phyloP scores from a whole-genome alignment of 306 rosid species.

The Lathyrus tuberosus region DNA sequence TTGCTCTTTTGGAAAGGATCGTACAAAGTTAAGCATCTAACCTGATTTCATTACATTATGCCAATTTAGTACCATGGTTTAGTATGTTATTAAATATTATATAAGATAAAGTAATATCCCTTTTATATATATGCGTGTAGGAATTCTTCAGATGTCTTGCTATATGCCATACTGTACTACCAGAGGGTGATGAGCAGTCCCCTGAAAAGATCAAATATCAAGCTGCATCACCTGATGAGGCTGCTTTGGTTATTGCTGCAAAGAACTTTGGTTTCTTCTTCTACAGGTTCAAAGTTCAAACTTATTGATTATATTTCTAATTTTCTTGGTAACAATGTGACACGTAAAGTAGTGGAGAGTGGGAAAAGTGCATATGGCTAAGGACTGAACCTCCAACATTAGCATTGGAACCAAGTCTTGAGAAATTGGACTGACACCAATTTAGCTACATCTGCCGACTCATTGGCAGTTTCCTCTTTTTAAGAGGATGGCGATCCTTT shows the following conservation, averaged over 20 bases:
- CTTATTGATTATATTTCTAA: constrained; percentile 31
- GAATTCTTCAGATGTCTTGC: constrained; percentile 83
- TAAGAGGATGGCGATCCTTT: constrained; percentile 23
- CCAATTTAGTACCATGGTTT: constrained; percentile 19
- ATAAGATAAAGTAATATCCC: neutral
- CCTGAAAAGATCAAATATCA: constrained; percentile 84
- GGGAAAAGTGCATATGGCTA: neutral
- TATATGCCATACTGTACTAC: constrained; percentile 92
- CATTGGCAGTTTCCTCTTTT: constrained; percentile 20
- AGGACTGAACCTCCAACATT: constrained; percentile 19
- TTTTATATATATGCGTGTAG: constrained; percentile 29
- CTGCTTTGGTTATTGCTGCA: constrained; percentile 70
- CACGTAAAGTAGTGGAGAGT: neutral
- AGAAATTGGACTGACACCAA: constrained; percentile 3
- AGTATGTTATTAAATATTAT: constrained; percentile 14
- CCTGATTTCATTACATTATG: constrained; percentile 30
- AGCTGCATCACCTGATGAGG: constrained; percentile 96
- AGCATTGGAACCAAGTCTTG: constrained; percentile 1
- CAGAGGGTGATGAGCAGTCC: constrained; percentile 90
- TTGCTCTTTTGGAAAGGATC: constrained; percentile 20
- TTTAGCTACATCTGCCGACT: constrained; percentile 26
- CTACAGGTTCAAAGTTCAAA: constrained; percentile 75
- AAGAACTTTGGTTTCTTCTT: constrained; percentile 97
- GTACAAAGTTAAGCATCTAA: constrained; percentile 6
- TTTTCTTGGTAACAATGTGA: constrained; percentile 14